phyloP scores from a whole-genome alignment of 805 yeast genomes.

The Candida nanaspora region DNA sequence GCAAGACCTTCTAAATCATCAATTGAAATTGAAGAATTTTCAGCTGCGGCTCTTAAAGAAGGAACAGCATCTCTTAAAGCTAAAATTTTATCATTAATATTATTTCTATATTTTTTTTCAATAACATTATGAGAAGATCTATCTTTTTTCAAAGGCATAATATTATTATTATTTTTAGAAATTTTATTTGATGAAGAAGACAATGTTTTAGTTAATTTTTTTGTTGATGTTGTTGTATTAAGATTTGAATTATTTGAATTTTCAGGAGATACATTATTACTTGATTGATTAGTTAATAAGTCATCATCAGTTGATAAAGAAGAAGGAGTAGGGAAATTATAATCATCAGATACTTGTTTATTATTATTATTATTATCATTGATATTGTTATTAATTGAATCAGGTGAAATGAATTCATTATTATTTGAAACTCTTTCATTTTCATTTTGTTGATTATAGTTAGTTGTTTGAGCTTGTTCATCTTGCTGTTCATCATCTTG shows the following conservation, averaged over 20 bases:
- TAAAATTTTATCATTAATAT: conserved; percentile 63
- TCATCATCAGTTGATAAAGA: conserved; percentile 1
- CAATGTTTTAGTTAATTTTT: background rate
- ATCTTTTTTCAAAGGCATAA: conserved; percentile 29
- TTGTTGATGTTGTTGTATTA: conserved; percentile 1
- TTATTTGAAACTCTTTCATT: no score
- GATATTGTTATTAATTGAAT: background rate
- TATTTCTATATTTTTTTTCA: conserved; percentile 74
- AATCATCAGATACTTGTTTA: background rate
- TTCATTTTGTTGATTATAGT: no score
- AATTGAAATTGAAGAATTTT: conserved; percentile 22
- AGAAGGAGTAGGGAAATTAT: background rate
- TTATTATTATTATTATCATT: no score
- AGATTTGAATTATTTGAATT: no score
- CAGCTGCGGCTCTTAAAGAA: conserved; percentile 54
- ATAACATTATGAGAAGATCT: conserved; percentile 71
- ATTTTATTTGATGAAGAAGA: no score
- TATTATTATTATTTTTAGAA: no score
- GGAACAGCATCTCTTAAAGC: conserved; percentile 79
- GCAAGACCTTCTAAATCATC: conserved; percentile 64
- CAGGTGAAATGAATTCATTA: background rate
- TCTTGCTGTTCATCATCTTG: no score
- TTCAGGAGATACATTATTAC: no score
- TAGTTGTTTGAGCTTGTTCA: no score
- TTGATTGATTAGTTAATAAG: no score